These are phyloP conservation scores for Ceratocystis lukuohia DNA, from an alignment of 2,329 filamentous ascomycete genomes.

Conservation along the genomic window DNA sequence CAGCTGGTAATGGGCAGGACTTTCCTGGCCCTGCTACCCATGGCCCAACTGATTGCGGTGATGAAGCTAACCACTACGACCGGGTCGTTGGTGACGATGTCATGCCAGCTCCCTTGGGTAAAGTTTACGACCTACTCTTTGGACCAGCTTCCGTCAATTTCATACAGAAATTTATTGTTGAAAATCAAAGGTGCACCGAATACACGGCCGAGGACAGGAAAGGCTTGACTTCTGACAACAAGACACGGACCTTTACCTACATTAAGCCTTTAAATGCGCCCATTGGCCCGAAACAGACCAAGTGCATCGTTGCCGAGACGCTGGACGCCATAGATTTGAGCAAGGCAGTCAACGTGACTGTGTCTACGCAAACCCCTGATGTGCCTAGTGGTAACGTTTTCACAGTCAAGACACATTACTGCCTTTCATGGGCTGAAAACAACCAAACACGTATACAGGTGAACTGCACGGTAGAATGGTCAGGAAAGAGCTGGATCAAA, in stretches of 20 bases:
- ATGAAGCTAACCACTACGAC: slow-evolving; percentile 67
- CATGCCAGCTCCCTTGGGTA: slow-evolving; percentile 76
- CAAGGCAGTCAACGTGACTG: slow-evolving; percentile 68
- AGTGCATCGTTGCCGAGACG: slow-evolving; percentile 76
- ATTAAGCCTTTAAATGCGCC: slow-evolving; percentile 77
- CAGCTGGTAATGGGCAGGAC: slow-evolving; percentile 39
- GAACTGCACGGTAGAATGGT: slow-evolving; percentile 89
- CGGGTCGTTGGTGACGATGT: slow-evolving; percentile 73
- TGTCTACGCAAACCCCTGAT: slow-evolving; percentile 80
- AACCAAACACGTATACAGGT: slow-evolving; percentile 76
- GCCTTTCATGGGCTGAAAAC: slow-evolving; percentile 78
- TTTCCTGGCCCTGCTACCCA: slow-evolving; percentile 80
- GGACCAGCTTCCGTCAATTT: slow-evolving; percentile 66
- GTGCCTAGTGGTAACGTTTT: slow-evolving; percentile 92
- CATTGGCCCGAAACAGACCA: slow-evolving; percentile 87
- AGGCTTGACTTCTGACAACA: slow-evolving; percentile 61
- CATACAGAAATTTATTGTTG: slow-evolving; percentile 74
- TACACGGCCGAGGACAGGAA: slow-evolving; percentile 75
- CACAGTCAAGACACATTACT: slow-evolving; percentile 83
- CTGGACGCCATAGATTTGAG: slow-evolving; percentile 80
- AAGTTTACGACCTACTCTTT: slow-evolving; percentile 80
- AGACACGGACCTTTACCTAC: slow-evolving; percentile 64
- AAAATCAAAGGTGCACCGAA: slow-evolving; percentile 82
- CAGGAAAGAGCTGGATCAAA: slow-evolving; percentile 95
- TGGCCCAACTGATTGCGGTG: slow-evolving; percentile 71